phyloP scores from a whole-genome alignment of 2,329 filamentous ascomycete genomes.

The Calycina herbarum region DNA sequence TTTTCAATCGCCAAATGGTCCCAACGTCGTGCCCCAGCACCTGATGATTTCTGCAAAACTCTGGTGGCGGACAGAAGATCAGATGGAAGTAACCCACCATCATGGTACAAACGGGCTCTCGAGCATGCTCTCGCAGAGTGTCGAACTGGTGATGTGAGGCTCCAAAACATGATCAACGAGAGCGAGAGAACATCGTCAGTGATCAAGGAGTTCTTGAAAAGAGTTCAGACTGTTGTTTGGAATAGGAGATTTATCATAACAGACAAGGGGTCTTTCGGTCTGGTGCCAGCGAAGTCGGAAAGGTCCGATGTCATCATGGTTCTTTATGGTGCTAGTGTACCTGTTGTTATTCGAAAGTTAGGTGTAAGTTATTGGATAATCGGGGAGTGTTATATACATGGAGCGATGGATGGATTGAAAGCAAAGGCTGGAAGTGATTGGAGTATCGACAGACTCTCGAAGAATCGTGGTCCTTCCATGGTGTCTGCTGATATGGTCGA shows the following conservation, averaged over 20 bases:
- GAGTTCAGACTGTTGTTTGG: neutral
- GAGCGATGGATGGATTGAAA: neutral
- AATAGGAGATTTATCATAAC: neutral
- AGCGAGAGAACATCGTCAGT: neutral
- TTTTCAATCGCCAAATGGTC: neutral
- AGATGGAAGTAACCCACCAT: neutral
- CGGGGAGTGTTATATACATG: neutral
- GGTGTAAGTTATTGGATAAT: neutral
- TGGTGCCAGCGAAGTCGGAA: neutral
- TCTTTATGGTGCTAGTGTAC: neutral
- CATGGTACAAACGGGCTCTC: neutral
- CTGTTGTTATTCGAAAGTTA: neutral
- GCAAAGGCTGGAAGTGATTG: neutral
- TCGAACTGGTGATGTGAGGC: neutral
- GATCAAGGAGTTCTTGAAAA: neutral
- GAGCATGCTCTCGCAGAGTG: neutral
- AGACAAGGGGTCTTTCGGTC: neutral
- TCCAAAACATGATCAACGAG: neutral
- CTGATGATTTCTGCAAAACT: neutral
- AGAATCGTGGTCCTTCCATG: neutral
- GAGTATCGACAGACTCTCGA: neutral
- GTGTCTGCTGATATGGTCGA: neutral
- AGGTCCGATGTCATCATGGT: neutral
- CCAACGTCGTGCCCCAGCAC: neutral
- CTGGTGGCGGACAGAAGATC: neutral